Conservation (phyloP, 164 flowering plant genomes). For the Cinnamomum micranthum region DNA sequence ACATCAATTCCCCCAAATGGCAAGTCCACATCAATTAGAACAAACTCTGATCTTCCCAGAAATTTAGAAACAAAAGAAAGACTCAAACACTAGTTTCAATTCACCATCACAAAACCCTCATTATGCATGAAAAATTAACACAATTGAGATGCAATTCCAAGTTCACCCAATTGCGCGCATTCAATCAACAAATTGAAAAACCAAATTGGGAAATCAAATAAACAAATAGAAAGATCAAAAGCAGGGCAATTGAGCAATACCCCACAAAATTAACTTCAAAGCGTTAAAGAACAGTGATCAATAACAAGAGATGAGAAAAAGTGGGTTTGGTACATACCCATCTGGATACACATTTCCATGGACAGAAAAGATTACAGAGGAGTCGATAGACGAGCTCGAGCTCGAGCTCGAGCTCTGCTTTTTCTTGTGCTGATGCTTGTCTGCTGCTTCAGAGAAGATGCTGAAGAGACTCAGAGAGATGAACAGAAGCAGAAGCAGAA, state of each 20-base stretch:
- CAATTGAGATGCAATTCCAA: no score
- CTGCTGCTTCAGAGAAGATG: not conserved
- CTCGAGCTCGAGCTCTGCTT: not conserved
- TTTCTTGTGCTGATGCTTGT: not conserved
- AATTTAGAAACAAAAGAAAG: no score
- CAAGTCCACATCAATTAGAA: no score
- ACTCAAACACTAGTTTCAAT: no score
- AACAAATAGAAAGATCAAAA: not conserved
- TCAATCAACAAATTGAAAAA: not conserved
- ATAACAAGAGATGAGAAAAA: not conserved
- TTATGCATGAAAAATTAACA: no score
- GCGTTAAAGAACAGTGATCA: not conserved
- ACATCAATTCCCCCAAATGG: no score
- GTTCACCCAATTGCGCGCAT: no score
- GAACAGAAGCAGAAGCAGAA: no score
- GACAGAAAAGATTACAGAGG: slow-evolving; percentile 1
- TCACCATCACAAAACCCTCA: no score
- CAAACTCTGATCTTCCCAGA: no score
- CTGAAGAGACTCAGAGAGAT: not conserved
- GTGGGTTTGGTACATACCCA: not conserved
- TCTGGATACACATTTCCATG: not conserved
- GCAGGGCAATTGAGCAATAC: not conserved
- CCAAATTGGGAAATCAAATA: not conserved
- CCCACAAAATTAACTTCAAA: not conserved
- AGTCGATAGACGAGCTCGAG: not conserved